A percentile compares a stretch with the other conserved stretches of the same genome.
phyloP scores from a whole-genome alignment of 345 rosid species.

The Pelargonium nanum region DNA sequence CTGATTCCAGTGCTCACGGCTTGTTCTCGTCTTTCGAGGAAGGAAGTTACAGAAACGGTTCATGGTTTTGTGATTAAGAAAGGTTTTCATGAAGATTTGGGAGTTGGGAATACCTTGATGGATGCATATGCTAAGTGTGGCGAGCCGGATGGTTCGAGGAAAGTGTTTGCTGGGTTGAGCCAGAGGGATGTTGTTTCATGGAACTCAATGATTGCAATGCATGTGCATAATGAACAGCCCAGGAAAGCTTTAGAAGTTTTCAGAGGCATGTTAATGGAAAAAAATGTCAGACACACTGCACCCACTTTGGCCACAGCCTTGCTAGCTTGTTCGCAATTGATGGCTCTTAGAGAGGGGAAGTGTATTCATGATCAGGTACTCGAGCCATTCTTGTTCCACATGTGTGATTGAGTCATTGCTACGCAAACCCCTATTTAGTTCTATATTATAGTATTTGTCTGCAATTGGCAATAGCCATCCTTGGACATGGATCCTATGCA shows the following conservation, averaged over 20 bases:
- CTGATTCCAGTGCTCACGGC: slow-evolving; percentile 67
- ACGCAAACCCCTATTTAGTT: too few relatives aligned
- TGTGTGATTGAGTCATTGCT: too few relatives aligned
- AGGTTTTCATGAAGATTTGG: slow-evolving; percentile 45
- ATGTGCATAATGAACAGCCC: slow-evolving; percentile 64
- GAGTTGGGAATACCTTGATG: slow-evolving; percentile 56
- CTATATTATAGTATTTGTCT: neutral
- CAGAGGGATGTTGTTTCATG: slow-evolving; percentile 60
- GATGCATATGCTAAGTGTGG: slow-evolving; percentile 77
- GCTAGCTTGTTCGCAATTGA: slow-evolving; percentile 63
- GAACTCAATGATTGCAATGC: slow-evolving; percentile 67
- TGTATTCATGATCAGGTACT: slow-evolving; percentile 72
- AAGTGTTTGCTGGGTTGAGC: slow-evolving; percentile 53
- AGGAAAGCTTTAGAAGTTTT: slow-evolving; percentile 53
- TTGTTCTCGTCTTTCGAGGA: slow-evolving; percentile 43
- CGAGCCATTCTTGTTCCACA: neutral
- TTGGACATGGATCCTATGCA: neutral
- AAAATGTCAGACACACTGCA: slow-evolving; percentile 39
- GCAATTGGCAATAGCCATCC: neutral
- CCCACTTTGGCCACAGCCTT: slow-evolving; percentile 61
- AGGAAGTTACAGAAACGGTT: slow-evolving; percentile 42
- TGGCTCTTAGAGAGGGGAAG: slow-evolving; percentile 53
- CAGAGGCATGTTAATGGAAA: slow-evolving; percentile 27
- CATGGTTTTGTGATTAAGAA: slow-evolving; percentile 54
- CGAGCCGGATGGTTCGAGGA: slow-evolving; percentile 38